These are phyloP conservation scores for Sporothrix luriei DNA, from an alignment of 2,329 filamentous ascomycete genomes.

Conservation along the genomic window DNA sequence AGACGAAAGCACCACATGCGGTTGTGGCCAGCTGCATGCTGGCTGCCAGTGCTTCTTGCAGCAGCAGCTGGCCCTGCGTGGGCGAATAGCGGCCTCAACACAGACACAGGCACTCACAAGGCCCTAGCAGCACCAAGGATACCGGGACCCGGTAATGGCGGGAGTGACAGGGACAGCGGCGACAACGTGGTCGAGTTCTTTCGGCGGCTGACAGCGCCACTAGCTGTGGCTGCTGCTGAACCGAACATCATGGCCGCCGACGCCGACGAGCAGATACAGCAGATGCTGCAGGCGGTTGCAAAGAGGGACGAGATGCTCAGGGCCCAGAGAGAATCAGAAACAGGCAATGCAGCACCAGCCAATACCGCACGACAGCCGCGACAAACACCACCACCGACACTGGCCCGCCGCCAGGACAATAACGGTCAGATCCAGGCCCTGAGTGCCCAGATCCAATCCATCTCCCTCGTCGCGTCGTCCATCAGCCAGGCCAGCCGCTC, in stretches of 20 bases:
- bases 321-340: background rate
- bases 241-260: conserved; percentile 33
- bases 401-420: conserved; percentile 37
- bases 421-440: conserved; percentile 38
- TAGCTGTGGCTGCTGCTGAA: background rate
- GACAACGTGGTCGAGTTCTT: conserved; percentile 15
- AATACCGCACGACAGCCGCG: background rate
- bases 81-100: conserved; percentile 31
- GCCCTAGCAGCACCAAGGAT: background rate
- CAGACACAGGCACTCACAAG: conserved; percentile 25
- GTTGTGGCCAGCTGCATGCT: conserved; percentile 32
- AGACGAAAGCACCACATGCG: conserved; percentile 23
- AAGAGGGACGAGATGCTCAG: conserved; percentile 21
- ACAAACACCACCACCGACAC: conserved; percentile 38
- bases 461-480: conserved; percentile 40
- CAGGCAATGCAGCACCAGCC: background rate
- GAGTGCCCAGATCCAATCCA: conserved; percentile 40
- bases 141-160: background rate
- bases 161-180: background rate
- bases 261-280: conserved; percentile 26
- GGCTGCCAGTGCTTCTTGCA: conserved; percentile 38
- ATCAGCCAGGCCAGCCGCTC: conserved; percentile 40
- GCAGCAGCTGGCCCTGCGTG: conserved; percentile 33
- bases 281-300: conserved; percentile 27
- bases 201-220: conserved; percentile 16